A percentile compares a stretch with the other conserved stretches of the same genome.
Evolutionary conservation across 192 early-diverging fungal genomes (phyloP).

Genomic region (Gonapodya prolifera): DNA sequence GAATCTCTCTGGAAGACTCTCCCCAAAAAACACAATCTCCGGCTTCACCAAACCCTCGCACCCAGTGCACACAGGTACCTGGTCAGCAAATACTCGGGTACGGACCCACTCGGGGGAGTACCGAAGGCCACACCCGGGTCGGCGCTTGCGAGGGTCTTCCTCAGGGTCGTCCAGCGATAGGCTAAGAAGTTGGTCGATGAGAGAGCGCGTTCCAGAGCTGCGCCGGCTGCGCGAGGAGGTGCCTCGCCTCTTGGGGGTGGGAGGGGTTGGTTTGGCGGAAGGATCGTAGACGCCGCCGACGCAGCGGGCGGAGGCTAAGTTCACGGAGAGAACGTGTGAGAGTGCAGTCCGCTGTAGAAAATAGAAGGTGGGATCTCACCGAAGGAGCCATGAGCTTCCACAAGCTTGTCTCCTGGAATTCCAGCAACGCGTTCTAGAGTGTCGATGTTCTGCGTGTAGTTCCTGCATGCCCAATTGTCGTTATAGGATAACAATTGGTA

Average conservation of each 20-base stretch:
- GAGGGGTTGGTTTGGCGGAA: no score
- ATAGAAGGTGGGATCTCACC: no score
- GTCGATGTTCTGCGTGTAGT: slow-evolving; percentile 92
- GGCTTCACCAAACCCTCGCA: no score
- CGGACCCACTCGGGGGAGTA: neutral
- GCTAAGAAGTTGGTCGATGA: no score
- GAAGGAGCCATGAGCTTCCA: slow-evolving; percentile 95
- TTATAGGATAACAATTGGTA: no score
- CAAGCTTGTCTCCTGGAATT: slow-evolving; percentile 47
- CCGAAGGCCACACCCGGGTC: neutral
- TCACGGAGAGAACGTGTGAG: no score
- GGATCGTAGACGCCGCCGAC: slow-evolving; percentile 26
- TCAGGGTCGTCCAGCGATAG: no score
- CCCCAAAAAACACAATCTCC: slow-evolving; percentile 97
- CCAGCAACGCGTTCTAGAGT: slow-evolving; percentile 80
- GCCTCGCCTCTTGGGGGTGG: no score
- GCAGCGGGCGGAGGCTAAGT: slow-evolving; percentile 77
- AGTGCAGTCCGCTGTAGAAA: no score
- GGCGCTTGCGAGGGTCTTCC: neutral
- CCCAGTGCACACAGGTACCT: slow-evolving; percentile 25
- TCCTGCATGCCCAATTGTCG: no score
- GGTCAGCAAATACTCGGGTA: slow-evolving; percentile 26
- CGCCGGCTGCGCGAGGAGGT: no score
- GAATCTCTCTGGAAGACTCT: slow-evolving; percentile 70
- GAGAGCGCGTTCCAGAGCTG: no score